Evolutionary conservation across 768 basidiomycete genomes (phyloP), one percentile per base, ranked within the genome.

Genomic region (Gautieria morchelliformis): DNA sequence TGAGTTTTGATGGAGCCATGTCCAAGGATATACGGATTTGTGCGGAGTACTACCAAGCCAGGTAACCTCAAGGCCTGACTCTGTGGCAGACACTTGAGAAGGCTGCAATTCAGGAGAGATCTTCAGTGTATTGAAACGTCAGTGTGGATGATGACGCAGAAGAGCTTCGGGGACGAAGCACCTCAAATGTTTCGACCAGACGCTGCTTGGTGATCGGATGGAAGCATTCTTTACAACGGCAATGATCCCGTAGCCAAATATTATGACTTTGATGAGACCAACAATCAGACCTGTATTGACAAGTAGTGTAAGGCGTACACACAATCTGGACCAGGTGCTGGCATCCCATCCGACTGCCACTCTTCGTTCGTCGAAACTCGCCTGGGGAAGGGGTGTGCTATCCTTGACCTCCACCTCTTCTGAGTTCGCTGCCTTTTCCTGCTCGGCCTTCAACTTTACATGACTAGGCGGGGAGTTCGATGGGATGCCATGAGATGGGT

Each of bases 221-320:
- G 65, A 89, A 94, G 69, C 93, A 95, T 51, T 81, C 73, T 5
- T 85, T 72, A 68, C 93, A 96, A 35, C 93, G 78, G 67, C 95
- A 98, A 62, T 97, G 94, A 65, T 97, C 95, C 45, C 91, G 76
- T 22, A 97, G 72, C 88, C 92, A 96, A 41, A 92, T 80, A 64
- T 93, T 83, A 67, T 95, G 91, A 66, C 94, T n/a, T 6, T n/a
- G 41, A 3, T 10, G 20, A 27, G 47, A 46, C 33, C 30, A 47
- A 50, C 40, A 11, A 47, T 46, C 54, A 35, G 53, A n/a, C 45
- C 37, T 40, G 37, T 32, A 15, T 22, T 24, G 19, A 27, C 14
- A 44, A 37, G 50, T 14, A 53, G 44, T 48, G 6, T 8, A 45
- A 12, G 12, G 17, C 39, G 45, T 41, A 76, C 87, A 61, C 67